These are phyloP conservation scores for Tolypocladium guangdongense DNA, from an alignment of 2,329 filamentous ascomycete genomes.

Conservation along the genomic window DNA sequence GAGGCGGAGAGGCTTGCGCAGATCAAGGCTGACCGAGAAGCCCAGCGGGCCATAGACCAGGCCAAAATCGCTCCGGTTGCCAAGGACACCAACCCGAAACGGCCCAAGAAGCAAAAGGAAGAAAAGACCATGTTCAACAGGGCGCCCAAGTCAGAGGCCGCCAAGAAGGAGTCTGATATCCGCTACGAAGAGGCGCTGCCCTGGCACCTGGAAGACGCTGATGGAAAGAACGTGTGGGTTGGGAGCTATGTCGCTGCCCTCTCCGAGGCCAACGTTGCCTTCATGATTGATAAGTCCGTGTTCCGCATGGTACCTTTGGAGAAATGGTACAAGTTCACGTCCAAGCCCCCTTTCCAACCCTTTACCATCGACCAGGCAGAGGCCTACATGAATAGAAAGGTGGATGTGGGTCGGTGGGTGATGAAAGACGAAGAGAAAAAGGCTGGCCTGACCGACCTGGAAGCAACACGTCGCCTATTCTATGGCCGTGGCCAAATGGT, in stretches of 20 bases:
- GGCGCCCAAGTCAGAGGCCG: slow-evolving; percentile 69
- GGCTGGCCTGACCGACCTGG: slow-evolving; percentile 44
- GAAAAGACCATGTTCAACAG: slow-evolving; percentile 84
- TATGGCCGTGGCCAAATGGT: slow-evolving; percentile 45
- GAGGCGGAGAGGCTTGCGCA: slow-evolving; percentile 58
- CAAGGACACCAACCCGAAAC: slow-evolving; percentile 42
- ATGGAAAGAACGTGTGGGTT: slow-evolving; percentile 90
- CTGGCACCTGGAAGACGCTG: slow-evolving; percentile 94
- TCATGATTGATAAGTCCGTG: slow-evolving; percentile 56
- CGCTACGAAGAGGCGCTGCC: slow-evolving; percentile 92
- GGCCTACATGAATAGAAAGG: slow-evolving; percentile 68
- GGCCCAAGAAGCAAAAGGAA: slow-evolving; percentile 55
- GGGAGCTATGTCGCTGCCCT: slow-evolving; percentile 84
- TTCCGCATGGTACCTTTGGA: slow-evolving; percentile 87
- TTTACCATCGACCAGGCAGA: slow-evolving; percentile 80
- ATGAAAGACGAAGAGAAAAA: slow-evolving; percentile 56
- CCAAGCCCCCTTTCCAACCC: slow-evolving; percentile 68
- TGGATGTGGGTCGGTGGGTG: slow-evolving; percentile 69
- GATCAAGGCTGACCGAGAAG: slow-evolving; percentile 66
- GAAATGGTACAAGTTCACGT: slow-evolving; percentile 86
- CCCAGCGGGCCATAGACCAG: slow-evolving; percentile 74
- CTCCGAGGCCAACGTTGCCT: slow-evolving; percentile 73
- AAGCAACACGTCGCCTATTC: slow-evolving; percentile 42
- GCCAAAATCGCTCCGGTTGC: slow-evolving; percentile 85
- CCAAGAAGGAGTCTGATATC: slow-evolving; percentile 58